phyloP scores from a whole-genome alignment of 495 filamentous ascomycete genomes.

The Penicillium antarcticum region DNA sequence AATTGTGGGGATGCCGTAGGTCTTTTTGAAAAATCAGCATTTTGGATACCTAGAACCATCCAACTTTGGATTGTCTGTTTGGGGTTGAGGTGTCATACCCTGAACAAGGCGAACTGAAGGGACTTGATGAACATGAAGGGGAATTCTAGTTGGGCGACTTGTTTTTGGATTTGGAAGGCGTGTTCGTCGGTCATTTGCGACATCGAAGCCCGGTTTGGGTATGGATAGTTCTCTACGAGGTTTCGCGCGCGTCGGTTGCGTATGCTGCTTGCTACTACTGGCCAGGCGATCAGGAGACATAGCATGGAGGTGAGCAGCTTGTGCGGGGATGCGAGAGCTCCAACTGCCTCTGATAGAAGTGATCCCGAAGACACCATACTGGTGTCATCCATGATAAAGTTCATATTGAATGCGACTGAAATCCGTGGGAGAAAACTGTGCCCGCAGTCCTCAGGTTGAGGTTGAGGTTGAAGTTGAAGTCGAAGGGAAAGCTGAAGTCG shows the following conservation, averaged over 20 bases:
- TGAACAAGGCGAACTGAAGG: constrained; percentile 65
- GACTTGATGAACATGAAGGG: constrained; percentile 53
- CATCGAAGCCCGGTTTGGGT: constrained; percentile 51
- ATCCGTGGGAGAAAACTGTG: no score
- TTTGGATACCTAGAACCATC: not conserved
- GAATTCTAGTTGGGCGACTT: constrained; percentile 51
- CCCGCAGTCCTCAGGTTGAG: no score
- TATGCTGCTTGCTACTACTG: constrained; percentile 33
- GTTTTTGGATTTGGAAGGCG: constrained; percentile 53
- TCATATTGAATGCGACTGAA: not conserved
- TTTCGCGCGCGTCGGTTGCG: constrained; percentile 47
- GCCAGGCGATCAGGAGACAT: constrained; percentile 25
- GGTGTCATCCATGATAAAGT: constrained; percentile 9
- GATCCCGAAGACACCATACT: not conserved
- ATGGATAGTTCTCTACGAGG: constrained; percentile 48
- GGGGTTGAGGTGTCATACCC: constrained; percentile 28
- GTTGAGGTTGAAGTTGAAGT: no score
- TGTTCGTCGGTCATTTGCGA: constrained; percentile 61
- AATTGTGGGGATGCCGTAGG: constrained; percentile 65
- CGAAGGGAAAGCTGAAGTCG: no score
- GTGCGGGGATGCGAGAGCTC: constrained; percentile 8
- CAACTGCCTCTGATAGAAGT: not conserved
- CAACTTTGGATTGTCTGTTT: not conserved
- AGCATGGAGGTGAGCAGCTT: constrained; percentile 25
- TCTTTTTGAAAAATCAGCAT: constrained; percentile 28